Base-by-base conservation (phyloP, 306 rosid genomes). In the Abrus precatorius region DNA sequence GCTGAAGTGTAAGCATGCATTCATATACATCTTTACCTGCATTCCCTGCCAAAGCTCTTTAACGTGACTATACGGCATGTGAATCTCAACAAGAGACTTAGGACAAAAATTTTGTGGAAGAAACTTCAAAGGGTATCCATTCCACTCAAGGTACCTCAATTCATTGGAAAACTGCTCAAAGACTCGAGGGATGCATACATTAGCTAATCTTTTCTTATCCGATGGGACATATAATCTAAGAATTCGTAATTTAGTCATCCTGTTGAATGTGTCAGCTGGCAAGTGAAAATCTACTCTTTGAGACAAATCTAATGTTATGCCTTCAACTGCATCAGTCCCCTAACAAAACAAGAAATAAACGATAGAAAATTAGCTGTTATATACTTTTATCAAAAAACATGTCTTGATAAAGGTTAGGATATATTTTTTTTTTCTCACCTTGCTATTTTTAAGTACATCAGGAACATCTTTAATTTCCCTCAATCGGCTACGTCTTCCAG, bases 91-190 rank as follows among this genome's bases (percentile, higher is more conserved):
- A 44, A 73, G 74, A 0, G 30, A 6, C 33, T 38, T 45, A 1
- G 69, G 28, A 59, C 44, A 29, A 60, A 78, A 66, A 6, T 5
- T 34, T 12, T 45, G 44, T 64, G 80, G 81, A 13, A 84, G 69
- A 29, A 73, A 66, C 10, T 65, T 27, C 1, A 1, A 27, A 61
- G 71, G 64, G 28, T 40, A 83, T 3, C 49, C 61, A 12, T 7
- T 9, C 83, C 86, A 79, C 34, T 54, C 41, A 65, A 79, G 10
- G 5, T 64, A 73, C 30, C 80, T 66, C 41, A 78, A 2, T 38
- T 40, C 8, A 40, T 49, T 5, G 30, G 52, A n/a, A 28, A 73
- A 29, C 13, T 8, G 5, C 10, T 47, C 1, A 14, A 38, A 29
- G 1, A 29, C 14, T 8, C 0, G 2, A 6, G 41, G 20, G 59